These are phyloP conservation scores for Fusarium zealandicum DNA, from an alignment of 2,329 filamentous ascomycete genomes.

Conservation along the genomic window DNA sequence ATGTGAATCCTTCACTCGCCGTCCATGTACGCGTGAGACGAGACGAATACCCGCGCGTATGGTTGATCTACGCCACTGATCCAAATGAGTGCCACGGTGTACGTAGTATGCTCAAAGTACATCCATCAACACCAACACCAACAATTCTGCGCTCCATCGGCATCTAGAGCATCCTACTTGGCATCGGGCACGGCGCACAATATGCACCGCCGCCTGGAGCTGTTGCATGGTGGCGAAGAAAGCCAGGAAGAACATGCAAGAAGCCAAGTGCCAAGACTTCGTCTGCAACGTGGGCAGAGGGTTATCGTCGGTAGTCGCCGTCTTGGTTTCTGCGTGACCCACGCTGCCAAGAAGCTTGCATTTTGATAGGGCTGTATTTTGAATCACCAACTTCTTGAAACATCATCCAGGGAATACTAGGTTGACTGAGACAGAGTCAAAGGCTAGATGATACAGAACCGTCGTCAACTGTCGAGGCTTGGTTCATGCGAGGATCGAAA, in stretches of 20 bases:
- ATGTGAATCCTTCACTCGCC: background rate
- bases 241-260: conserved; percentile 10
- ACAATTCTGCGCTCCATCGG: background rate
- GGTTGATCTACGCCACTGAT: background rate
- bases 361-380: conserved; percentile 12
- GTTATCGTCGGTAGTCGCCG: conserved; percentile 27
- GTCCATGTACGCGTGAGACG: background rate
- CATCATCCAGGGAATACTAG: conserved; percentile 3
- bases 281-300: conserved; percentile 2
- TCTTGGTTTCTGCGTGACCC: conserved; percentile 26
- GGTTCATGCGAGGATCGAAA: background rate
- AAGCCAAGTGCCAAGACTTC: conserved; percentile 24
- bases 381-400: conserved; percentile 8
- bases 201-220: background rate
- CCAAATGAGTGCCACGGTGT: background rate
- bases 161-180: background rate
- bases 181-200: conserved; percentile 3
- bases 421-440: background rate
- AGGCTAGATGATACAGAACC: conserved; percentile 4
- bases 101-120: background rate
- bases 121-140: background rate
- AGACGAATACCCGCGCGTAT: conserved; percentile 3
- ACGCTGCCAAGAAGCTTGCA: conserved; percentile 11
- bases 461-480: conserved; percentile 27
- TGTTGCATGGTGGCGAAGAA: background rate